Conservation (phyloP, 768 basidiomycete species). For the Pleurotus salmoneostramineus region DNA sequence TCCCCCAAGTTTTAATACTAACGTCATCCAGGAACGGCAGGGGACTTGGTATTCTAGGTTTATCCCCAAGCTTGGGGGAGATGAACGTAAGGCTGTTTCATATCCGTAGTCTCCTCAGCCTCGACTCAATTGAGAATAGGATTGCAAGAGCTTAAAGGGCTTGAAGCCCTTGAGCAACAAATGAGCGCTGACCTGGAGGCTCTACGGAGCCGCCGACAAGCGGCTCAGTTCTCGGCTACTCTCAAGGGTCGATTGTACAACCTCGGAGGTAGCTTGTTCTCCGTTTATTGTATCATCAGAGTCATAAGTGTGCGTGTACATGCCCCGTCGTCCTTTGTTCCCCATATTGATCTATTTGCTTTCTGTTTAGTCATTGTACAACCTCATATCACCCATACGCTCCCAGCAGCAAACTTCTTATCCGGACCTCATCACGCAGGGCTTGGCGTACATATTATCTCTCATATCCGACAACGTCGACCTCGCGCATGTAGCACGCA, state of each 20-base stretch:
- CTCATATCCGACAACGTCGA: constrained; percentile 21
- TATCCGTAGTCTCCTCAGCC: not conserved
- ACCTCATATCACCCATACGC: constrained; percentile 38
- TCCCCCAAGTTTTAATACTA: constrained; percentile 6
- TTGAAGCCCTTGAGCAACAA: constrained; percentile 65
- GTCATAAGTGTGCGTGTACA: constrained; percentile 49
- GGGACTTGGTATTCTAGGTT: constrained; percentile 48
- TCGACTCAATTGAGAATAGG: constrained; percentile 23
- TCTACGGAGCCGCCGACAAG: constrained; percentile 44
- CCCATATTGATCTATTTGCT: not conserved
- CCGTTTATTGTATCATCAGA: constrained; percentile 63
- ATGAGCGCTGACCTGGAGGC: constrained; percentile 55
- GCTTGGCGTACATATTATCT: constrained; percentile 28
- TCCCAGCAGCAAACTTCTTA: constrained; percentile 30
- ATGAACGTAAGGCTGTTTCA: constrained; percentile 31
- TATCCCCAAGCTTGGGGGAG: constrained; percentile 45
- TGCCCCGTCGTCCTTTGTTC: not conserved
- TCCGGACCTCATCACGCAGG: constrained; percentile 36
- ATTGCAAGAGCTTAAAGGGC: constrained; percentile 56
- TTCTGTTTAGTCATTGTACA: constrained; percentile 40
- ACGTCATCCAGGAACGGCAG: constrained; percentile 9
- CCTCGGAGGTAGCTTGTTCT: constrained; percentile 49
- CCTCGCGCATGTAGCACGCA: constrained; percentile 26
- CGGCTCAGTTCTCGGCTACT: constrained; percentile 47
- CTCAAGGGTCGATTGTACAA: constrained; percentile 49